Evolutionary conservation across 148 eudicot genomes (phyloP).

Genomic region (Arctostaphylos glauca): DNA sequence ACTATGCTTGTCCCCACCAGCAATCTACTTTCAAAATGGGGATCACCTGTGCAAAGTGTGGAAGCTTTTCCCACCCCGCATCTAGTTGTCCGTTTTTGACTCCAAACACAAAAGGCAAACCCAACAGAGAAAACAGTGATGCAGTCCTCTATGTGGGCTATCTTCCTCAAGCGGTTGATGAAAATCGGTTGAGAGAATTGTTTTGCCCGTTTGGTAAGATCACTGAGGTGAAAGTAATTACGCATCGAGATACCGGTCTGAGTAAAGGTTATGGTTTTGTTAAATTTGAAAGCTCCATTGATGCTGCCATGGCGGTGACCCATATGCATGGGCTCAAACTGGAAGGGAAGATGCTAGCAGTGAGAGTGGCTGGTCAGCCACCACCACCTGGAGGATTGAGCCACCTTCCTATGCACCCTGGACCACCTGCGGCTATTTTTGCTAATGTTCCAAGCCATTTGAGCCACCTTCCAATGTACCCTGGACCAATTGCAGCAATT

Average conservation of each 20-base stretch:
- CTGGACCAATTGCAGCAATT: no score
- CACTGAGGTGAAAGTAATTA: conserved; percentile 17
- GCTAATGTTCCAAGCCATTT: not conserved
- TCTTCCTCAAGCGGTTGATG: conserved; percentile 31
- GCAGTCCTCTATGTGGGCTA: conserved; percentile 32
- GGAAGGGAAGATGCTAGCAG: conserved; percentile 35
- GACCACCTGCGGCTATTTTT: conserved; percentile 1
- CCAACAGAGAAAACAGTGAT: conserved; percentile 21
- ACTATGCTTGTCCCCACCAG: conserved; percentile 30
- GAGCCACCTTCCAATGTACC: no score
- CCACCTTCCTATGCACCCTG: conserved; percentile 8
- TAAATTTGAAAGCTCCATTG: conserved; percentile 20
- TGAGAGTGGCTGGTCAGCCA: conserved; percentile 34
- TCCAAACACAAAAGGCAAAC: conserved; percentile 17
- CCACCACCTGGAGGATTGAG: conserved; percentile 11
- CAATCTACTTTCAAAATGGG: conserved; percentile 27
- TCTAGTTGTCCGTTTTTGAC: conserved; percentile 21
- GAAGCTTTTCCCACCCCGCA: conserved; percentile 30
- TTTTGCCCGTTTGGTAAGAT: conserved; percentile 41
- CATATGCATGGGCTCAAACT: conserved; percentile 34
- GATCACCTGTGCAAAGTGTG: conserved; percentile 31
- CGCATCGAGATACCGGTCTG: conserved; percentile 27
- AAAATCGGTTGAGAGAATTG: conserved; percentile 23
- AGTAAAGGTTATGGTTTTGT: conserved; percentile 45
- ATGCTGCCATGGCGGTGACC: conserved; percentile 30